Evolutionary conservation across 2,329 filamentous ascomycete genomes (phyloP), one percentile per base, ranked within the genome.

Genomic region (Ilyonectria robusta): DNA sequence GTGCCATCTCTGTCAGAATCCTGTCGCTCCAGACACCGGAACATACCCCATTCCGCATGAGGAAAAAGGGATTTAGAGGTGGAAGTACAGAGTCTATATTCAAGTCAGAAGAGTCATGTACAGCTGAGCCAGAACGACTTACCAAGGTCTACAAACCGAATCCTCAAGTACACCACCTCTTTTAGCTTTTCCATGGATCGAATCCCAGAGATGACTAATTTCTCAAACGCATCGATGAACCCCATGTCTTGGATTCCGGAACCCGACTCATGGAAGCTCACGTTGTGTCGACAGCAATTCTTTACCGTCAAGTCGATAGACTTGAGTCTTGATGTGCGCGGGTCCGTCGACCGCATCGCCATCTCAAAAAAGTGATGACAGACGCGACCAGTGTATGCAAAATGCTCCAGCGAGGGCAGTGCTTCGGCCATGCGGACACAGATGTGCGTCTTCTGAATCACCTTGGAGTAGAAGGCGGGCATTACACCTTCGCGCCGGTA

Each of bases 101-200:
- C 6, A 26, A 51, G 75, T 78, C 67, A 78, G 74, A 21, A 42
- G 31, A 17, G 17, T 44, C 35, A 31, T 37, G 11, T 10, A 54
- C 21, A 17, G 50, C 5, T 21, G 9, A 33, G 29, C 17, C 6
- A 13, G 13, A 17, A 17, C n/a, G 33, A 78, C 84, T 72, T 84
- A 91, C 89, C 85, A 6, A 94, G 84, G 78, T 94, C 92, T 59
- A 94, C 90, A 74, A 93, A 94, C 61, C 92, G 89, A 74, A 94
- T 93, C 64, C 92, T 86, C 69, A 94, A 78, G 77, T 89, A 89
- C 50, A 89, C 82, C 35, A 94, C 79, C n/a, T 84, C 81, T 59
- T 86, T 85, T 54, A 93, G 85, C 33, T 83, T 84, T 15, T 85
- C 85, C 51, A 94, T 79, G 3, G 90, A 86, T 54, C 86, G 85